Evolutionary conservation across 2,329 filamentous ascomycete species (phyloP), one percentile per base, ranked within the genome.

Genomic region (Monosporascus sp.): DNA sequence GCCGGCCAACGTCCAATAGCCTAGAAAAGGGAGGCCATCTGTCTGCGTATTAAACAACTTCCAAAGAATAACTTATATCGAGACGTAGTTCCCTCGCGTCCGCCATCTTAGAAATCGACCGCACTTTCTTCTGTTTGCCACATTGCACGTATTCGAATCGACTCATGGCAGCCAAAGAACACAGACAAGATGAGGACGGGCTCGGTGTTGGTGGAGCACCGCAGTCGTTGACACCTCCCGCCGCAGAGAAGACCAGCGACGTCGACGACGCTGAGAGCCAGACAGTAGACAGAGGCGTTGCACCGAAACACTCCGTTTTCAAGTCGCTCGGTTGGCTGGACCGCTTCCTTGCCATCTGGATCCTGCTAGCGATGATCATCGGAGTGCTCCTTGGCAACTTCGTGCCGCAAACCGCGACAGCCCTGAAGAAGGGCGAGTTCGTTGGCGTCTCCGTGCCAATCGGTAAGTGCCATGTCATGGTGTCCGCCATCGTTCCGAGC

Each of bases 341-440:
- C 62, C 78, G 83, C 2, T 83, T 82, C 60, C 77, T 89, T 1
- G 84, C 82, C 2, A 38, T 87, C 25, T 88, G 89, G 89, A 92
- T 93, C 54, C 75, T 93, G 25, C 77, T 93, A 0, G 87, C 88
- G 46, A 94, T 94, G 85, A 76, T 80, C 1, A 70, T 90, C 7
- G 89, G 89, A 3, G 86, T 94, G 44, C 72, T 92, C 1, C 71
- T 93, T 0, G 88, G 87, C 6, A 92, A 92, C 68, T 89, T 91
- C 55, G 86, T 89, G 1, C 78, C 82, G 0, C 74, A 73, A 22
- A 81, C 81, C 1, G 84, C 81, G 0, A 77, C 77, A 0, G 79
- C 83, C 0, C 68, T 94, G 15, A 81, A 92, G 57, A 81, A 78
- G 60, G 89, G 89, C 6, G 80, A 82, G 25, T 91, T 93, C 61